Evolutionary conservation across 2,329 filamentous ascomycete species (phyloP), one percentile per base, ranked within the genome.

Genomic region (Phaeomoniella chlamydospora): DNA sequence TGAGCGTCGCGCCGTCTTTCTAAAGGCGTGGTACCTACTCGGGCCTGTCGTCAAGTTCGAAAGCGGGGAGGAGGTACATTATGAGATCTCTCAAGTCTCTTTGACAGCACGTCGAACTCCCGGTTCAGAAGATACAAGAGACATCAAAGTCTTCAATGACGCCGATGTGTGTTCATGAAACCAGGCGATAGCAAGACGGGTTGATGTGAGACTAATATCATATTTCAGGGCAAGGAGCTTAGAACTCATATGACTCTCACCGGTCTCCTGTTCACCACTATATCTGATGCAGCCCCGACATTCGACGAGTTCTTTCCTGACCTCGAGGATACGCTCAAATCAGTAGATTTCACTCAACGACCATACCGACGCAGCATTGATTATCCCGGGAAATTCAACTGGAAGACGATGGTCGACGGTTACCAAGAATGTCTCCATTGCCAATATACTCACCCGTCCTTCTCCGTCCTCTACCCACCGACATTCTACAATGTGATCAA

Each of bases 361-460:
- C 67, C 67, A 0, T 57, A 70, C 42, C 58, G 67, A 3, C 59
- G 62, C 15, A 67, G 64, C 31, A 67, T 73, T 42, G 61, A 59
- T n/a, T 74, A 73, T 37, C 59, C 66, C 35, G 69, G 70, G 3
- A 57, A 59, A 0, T 72, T 73, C 55, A 74, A 74, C 47, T 72
- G 68, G 68, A 72, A 72, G 46, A 71, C 68, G 1, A 72, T 72
- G 67, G 66, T 72, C 15, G 68, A 72, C 40, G 68, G 68, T 5
- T 72, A 69, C 41, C 68, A 72, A 48, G 70, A 73, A 50, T 74
- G 70, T 41, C 58, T 73, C 14, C 68, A 72, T 47, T 72, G 68
- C 52, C 64, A 68, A 45, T 73, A 72, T 49, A 72, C 70, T 0
- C 70, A 74, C 40, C 68, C 67, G 0, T 65, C 64, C 4, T 73